Evolutionary conservation across 2,329 filamentous ascomycete species (phyloP), one percentile per base, ranked within the genome.

Genomic region (Monilinia fructicola): DNA sequence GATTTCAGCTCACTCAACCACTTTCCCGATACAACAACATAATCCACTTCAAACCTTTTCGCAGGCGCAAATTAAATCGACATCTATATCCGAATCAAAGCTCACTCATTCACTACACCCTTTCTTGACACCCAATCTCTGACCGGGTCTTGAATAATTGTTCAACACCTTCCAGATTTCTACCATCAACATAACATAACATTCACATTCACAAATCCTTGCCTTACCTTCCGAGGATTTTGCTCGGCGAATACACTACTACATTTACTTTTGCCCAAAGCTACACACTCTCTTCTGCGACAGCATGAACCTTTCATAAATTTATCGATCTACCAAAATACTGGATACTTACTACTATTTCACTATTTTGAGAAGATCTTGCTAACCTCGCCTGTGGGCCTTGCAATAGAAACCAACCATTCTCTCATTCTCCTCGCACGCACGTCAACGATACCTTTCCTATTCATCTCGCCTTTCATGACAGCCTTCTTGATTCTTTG

Each of bases 291-390:
- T 70, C 69, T 67, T 50, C 64, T 66, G 67, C 68, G 44, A 66
- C 66, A 69, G 26, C 62, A 55, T 67, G 62, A 54, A 35, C 35
- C 48, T 67, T 67, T 55, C 66, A 64, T 48, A 67, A 68, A 67
- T 65, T 67, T 26, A 38, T 60, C 66, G 62, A 69, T 38, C 64
- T 67, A 69, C 69, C 65, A 68, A 67, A 59, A 44, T 52, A 67
- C 58, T 72, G 73, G 72, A 71, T 67, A 68, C 16, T 67, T 72
- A 73, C 71, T 72, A 73, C 71, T 73, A 72, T 66, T 66, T 50
- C 35, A 66, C 31, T 42, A 23, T 65, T 58, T 59, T 35, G 66
- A 55, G 40, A 69, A 68, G 65, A 69, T 26, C 54, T 71, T 67
- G 69, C 74, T 75, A 69, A 75, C 71, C 69, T 55, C 67, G 42